phyloP scores from a whole-genome alignment of 2,329 filamentous ascomycete genomes.

The Dryadomyces quercivorus region DNA sequence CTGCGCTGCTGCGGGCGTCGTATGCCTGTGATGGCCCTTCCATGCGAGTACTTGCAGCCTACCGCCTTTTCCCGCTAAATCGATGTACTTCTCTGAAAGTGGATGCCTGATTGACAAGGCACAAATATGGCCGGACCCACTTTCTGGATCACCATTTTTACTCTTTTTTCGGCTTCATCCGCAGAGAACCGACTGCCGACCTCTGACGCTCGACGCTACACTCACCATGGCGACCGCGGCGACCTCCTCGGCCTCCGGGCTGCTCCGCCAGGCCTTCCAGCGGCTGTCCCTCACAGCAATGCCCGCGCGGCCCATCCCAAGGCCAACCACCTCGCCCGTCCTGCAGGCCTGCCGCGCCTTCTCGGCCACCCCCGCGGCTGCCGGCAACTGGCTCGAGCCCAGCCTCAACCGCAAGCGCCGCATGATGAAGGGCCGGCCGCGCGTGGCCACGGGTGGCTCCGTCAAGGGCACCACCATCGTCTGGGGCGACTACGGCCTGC shows the following conservation, averaged over 20 bases:
- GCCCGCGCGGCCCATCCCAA: too few species aligned
- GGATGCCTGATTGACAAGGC: too few species aligned
- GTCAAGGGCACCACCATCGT: slow-evolving; percentile 87
- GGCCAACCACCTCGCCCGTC: too few species aligned
- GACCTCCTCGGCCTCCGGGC: slow-evolving; percentile 8
- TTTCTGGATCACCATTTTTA: too few species aligned
- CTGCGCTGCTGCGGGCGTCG: neutral
- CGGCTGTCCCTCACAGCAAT: slow-evolving; percentile 30
- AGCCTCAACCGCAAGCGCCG: slow-evolving; percentile 63
- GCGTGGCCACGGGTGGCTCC: slow-evolving; percentile 83
- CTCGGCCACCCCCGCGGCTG: slow-evolving; percentile 49
- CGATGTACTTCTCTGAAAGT: too few species aligned
- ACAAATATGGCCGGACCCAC: too few species aligned
- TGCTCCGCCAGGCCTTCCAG: slow-evolving; percentile 38
- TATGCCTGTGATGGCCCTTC: too few species aligned
- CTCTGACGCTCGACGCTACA: too few species aligned
- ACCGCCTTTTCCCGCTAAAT: too few species aligned
- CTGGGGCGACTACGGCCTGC: slow-evolving; percentile 91
- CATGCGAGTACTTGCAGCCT: neutral
- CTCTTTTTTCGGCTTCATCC: too few species aligned
- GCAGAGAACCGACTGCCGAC: too few species aligned
- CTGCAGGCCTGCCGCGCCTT: slow-evolving; percentile 54
- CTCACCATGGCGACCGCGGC: too few species aligned
- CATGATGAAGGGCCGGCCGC: slow-evolving; percentile 83
- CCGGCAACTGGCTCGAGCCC: slow-evolving; percentile 73